Conservation (phyloP, 495 filamentous ascomycete species). For the Annulohypoxylon nitens region DNA sequence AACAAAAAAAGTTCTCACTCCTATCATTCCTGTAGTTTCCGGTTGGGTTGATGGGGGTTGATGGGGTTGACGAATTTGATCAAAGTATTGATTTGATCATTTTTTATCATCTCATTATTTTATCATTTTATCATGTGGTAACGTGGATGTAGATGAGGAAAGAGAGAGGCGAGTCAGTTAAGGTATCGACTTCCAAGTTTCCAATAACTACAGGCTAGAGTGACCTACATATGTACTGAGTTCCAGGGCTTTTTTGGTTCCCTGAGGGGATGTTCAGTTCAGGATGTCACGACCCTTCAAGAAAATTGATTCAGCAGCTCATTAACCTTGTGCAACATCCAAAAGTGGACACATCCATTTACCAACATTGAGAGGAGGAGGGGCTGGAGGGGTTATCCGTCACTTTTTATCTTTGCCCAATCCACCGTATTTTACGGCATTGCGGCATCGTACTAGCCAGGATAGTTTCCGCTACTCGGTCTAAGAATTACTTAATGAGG, state of each 20-base stretch:
- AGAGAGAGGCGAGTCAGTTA: slow-evolving; percentile 32
- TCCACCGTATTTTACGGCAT: slow-evolving; percentile 13
- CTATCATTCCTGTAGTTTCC: background rate
- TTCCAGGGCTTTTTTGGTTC: background rate
- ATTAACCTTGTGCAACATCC: background rate
- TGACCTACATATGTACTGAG: too few relatives aligned
- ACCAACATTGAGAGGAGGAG: background rate
- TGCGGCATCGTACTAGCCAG: background rate
- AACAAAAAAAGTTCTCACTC: slow-evolving; percentile 17
- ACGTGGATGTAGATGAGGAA: background rate
- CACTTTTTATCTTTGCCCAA: background rate
- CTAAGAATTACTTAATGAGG: slow-evolving; percentile 23
- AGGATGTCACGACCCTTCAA: background rate
- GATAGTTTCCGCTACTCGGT: slow-evolving; percentile 29
- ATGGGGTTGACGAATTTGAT: slow-evolving; percentile 16
- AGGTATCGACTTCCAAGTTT: slow-evolving; percentile 12
- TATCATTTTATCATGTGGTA: slow-evolving; percentile 34
- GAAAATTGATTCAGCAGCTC: background rate
- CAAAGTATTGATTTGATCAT: slow-evolving; percentile 16
- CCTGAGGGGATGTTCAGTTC: too few relatives aligned
- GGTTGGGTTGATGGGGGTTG: slow-evolving; percentile 18
- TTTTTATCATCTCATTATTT: too few relatives aligned
- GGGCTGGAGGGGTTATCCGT: background rate
- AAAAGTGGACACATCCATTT: background rate
- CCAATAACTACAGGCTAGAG: background rate